Percentiles rank a stretch among this genome's conserved stretches.
These are phyloP conservation scores for Grosmannia penicillata DNA, from an alignment of 2,329 filamentous ascomycete genomes.

Conservation along the genomic window DNA sequence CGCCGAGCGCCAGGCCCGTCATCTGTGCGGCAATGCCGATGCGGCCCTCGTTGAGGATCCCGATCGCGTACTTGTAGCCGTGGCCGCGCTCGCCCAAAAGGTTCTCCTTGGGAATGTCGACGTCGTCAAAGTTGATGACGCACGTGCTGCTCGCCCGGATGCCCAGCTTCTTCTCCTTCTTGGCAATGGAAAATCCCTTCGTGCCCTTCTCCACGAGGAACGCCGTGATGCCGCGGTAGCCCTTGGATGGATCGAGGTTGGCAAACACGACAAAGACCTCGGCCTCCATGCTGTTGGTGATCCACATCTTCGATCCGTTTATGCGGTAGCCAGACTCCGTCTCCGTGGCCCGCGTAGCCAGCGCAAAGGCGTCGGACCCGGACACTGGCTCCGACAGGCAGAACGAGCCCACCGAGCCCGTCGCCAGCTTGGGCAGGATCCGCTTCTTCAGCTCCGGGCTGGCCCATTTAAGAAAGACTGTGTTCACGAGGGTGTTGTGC, in stretches of 20 bases:
- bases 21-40: constrained; percentile 98
- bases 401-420: constrained; percentile 80
- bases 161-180: constrained; percentile 99
- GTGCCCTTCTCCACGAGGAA: constrained; percentile 88
- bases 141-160: constrained; percentile 94
- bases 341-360: constrained; percentile 80
- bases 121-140: constrained; percentile 94
- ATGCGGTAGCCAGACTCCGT: constrained; percentile 74
- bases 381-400: constrained; percentile 86
- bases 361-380: constrained; percentile 88
- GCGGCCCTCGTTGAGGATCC: constrained; percentile 83
- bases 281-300: constrained; percentile 92
- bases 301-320: constrained; percentile 97
- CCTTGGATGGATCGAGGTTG: constrained; percentile 81
- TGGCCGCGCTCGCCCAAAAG: constrained; percentile 78
- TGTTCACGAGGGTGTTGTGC: constrained; percentile 96
- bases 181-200: constrained; percentile 84
- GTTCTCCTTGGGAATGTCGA: constrained; percentile 77
- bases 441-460: constrained; percentile 64
- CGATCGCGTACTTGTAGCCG: constrained; percentile 96
- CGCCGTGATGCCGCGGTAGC: constrained; percentile 93
- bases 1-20: constrained; percentile 88
- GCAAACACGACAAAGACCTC: constrained; percentile 96
- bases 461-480: constrained; percentile 74
- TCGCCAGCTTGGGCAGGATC: constrained; percentile 81